These are phyloP conservation scores for Quercus rubra DNA, from an alignment of 306 rosid species.

Conservation along the genomic window DNA sequence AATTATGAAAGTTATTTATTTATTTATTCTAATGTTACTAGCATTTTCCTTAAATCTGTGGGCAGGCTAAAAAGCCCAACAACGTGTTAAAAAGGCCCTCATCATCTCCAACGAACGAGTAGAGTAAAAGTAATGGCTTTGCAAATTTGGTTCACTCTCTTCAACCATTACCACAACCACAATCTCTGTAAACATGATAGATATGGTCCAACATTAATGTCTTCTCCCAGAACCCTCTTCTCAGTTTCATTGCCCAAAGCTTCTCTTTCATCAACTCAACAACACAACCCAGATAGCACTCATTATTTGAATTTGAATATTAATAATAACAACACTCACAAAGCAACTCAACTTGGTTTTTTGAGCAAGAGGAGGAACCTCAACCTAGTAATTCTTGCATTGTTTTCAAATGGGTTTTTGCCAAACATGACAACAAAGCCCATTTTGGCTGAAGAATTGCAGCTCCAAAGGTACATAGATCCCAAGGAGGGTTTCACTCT, in stretches of 20 bases:
- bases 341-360: background rate
- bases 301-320: too few relatives aligned
- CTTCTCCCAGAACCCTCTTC: slow-evolving; percentile 26
- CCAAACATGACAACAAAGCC: slow-evolving; percentile 26
- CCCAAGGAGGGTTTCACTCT: slow-evolving; percentile 83
- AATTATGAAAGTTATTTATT: too few relatives aligned
- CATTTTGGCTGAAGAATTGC: slow-evolving; percentile 48
- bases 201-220: background rate
- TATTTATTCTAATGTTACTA: too few relatives aligned
- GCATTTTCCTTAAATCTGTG: too few relatives aligned
- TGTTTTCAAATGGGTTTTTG: slow-evolving; percentile 36
- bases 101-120: background rate
- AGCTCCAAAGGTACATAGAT: slow-evolving; percentile 78
- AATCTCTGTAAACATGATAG: slow-evolving; percentile 10
- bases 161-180: slow-evolving; percentile 15
- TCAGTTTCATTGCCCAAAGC: slow-evolving; percentile 25
- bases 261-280: background rate
- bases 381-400: slow-evolving; percentile 34
- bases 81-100: background rate
- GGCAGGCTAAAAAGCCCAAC: too few relatives aligned
- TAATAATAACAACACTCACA: slow-evolving; percentile 6
- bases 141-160: slow-evolving; percentile 15
- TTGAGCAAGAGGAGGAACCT: slow-evolving; percentile 54
- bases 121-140: slow-evolving; percentile 22
- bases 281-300: background rate